Percentiles rank a stretch among this genome's conserved stretches.
These are phyloP conservation scores for Aegilops sharonensis DNA, from an alignment of 176 grass and related monocot species.

Conservation along the genomic window DNA sequence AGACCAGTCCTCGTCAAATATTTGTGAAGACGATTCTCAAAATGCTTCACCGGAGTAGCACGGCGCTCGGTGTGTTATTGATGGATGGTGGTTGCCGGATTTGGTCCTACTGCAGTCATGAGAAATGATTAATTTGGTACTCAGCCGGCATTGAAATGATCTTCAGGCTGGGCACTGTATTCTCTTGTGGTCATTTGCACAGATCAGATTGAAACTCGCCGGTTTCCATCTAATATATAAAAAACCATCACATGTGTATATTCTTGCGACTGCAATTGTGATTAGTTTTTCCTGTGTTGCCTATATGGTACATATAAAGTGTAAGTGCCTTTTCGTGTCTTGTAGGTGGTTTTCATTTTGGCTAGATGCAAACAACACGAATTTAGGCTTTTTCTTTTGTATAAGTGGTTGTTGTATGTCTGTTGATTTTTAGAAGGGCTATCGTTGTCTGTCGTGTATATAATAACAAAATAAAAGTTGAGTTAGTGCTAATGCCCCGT, in stretches of 20 bases:
- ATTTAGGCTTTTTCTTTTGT: constrained; percentile 2
- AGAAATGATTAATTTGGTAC: not conserved
- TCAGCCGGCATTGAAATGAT: not conserved
- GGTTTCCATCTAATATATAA: not conserved
- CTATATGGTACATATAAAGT: constrained; percentile 2
- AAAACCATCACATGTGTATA: constrained; percentile 36
- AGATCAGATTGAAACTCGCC: not conserved
- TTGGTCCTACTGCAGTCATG: not conserved
- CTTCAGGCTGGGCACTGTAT: not conserved
- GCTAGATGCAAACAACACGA: constrained; percentile 15
- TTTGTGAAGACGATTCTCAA: constrained; percentile 41
- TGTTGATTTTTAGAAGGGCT: constrained; percentile 16
- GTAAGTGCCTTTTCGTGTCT: constrained; percentile 4
- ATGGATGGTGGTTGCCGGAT: not conserved
- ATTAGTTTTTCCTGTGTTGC: constrained; percentile 16
- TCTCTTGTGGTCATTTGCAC: constrained; percentile 41
- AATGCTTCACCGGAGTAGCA: constrained; percentile 35
- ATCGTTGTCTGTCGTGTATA: constrained; percentile 12
- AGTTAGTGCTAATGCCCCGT: not conserved
- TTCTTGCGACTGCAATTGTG: constrained; percentile 45
- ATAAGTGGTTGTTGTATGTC: constrained; percentile 6
- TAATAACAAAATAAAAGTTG: constrained; percentile 5
- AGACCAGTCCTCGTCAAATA: constrained; percentile 48
- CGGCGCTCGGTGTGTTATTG: not conserved
- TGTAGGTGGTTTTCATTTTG: constrained; percentile 15